phyloP scores from a whole-genome alignment of 805 yeast species.

The Saccharomycopsis sp. region DNA sequence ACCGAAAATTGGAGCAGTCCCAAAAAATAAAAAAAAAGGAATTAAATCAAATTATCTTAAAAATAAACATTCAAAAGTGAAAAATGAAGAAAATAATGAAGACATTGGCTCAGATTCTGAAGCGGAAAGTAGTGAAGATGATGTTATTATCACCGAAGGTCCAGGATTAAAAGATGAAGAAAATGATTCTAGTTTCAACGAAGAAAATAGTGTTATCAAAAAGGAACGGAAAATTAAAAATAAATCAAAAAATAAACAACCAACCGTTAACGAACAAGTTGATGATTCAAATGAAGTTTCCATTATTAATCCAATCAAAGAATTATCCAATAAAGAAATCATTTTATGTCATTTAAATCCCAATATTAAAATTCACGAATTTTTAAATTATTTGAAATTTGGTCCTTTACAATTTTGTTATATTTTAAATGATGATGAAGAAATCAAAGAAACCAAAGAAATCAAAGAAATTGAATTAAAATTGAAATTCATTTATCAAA shows the following conservation, averaged over 20 bases:
- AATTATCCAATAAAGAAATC: constrained; percentile 12
- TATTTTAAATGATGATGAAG: background rate
- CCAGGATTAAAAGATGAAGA: background rate
- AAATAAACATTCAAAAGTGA: background rate
- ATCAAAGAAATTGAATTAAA: constrained; percentile 7
- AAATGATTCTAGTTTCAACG: background rate
- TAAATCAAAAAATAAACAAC: background rate
- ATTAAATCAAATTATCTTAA: background rate
- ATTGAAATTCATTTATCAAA: constrained; percentile 16
- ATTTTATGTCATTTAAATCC: constrained; percentile 10
- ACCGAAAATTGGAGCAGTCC: constrained; percentile 15
- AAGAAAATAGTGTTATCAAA: background rate
- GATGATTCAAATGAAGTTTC: constrained; percentile 1
- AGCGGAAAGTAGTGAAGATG: constrained; percentile 4
- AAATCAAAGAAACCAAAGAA: background rate
- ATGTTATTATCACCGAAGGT: constrained; percentile 5
- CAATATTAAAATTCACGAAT: constrained; percentile 11
- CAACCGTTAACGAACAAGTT: constrained; percentile 1
- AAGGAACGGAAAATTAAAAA: no score
- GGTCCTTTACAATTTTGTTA: constrained; percentile 18
- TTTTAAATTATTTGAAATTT: constrained; percentile 16
- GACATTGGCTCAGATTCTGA: no score
- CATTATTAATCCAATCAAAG: background rate
- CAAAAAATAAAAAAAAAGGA: constrained; percentile 12
- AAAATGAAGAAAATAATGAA: background rate